Conservation (phyloP, 192 early-diverging fungal genomes). For the Entomortierella lignicola region DNA sequence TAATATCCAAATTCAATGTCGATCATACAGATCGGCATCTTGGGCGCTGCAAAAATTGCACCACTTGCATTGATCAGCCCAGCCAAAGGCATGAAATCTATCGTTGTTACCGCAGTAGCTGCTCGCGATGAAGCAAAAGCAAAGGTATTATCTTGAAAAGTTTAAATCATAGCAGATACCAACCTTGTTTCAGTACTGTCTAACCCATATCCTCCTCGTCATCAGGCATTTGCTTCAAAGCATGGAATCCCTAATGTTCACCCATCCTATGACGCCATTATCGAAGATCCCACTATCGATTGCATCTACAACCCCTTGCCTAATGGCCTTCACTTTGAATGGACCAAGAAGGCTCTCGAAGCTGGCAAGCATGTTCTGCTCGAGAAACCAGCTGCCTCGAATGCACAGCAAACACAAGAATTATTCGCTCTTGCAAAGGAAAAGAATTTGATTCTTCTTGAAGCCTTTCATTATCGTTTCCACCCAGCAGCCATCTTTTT, state of each 20-base stretch:
- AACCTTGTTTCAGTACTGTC: too few species aligned
- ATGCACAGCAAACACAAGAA: conserved; percentile 43
- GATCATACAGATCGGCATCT: conserved; percentile 51
- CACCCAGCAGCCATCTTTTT: conserved; percentile 52
- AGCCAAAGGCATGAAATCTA: conserved; percentile 33
- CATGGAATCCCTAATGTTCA: conserved; percentile 61
- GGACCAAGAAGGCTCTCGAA: conserved; percentile 58
- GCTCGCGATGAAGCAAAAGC: conserved; percentile 56
- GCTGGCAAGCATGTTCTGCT: conserved; percentile 72
- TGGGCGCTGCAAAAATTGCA: conserved; percentile 64
- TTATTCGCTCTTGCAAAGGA: conserved; percentile 39
- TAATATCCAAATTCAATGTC: background rate
- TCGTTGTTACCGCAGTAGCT: conserved; percentile 59
- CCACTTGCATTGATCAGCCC: conserved; percentile 55
- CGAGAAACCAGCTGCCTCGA: conserved; percentile 56
- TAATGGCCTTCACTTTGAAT: conserved; percentile 63
- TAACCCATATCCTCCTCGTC: background rate
- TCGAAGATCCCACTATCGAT: conserved; percentile 60
- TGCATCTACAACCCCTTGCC: conserved; percentile 70
- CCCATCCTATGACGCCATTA: conserved; percentile 59
- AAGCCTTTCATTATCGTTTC: conserved; percentile 57
- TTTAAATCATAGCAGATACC: too few species aligned
- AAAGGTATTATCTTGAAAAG: conserved; percentile 16
- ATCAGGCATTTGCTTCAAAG: conserved; percentile 55
- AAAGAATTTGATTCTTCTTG: conserved; percentile 53